Conservation (phyloP, 768 basidiomycete species). For the Cystofilobasidium capitatum region DNA sequence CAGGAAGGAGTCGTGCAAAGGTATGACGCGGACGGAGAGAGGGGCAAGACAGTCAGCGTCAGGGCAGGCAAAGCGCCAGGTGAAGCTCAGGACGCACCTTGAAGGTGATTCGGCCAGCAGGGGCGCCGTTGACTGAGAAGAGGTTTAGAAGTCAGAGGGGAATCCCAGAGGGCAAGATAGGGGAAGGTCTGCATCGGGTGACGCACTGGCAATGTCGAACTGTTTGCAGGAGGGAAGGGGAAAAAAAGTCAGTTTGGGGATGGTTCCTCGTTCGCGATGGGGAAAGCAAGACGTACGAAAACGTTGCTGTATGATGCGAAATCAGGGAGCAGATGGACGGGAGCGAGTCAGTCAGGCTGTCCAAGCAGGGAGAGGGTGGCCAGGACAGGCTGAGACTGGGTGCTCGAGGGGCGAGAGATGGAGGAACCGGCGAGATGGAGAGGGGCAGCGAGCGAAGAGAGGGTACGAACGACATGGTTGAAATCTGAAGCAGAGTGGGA, state of each 20-base stretch:
- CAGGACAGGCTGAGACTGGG: no score
- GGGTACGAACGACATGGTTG: no score
- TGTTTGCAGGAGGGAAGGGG: background rate
- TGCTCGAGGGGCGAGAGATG: no score
- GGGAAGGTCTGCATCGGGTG: background rate
- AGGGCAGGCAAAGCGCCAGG: background rate
- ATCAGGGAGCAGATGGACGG: background rate
- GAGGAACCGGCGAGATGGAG: no score
- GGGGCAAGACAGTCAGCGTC: no score
- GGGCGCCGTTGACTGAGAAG: constrained; percentile 11
- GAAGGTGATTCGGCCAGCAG: constrained; percentile 7
- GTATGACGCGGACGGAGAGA: no score
- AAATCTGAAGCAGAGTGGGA: no score
- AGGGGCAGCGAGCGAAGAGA: no score
- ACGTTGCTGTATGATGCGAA: constrained; percentile 9
- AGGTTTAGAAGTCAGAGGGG: background rate
- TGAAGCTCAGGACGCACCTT: constrained; percentile 1
- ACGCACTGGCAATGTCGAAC: constrained; percentile 27
- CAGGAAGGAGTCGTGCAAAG: no score
- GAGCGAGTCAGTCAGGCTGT: no score
- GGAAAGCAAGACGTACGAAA: constrained; percentile 1
- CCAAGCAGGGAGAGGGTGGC: no score
- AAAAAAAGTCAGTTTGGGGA: constrained; percentile 6
- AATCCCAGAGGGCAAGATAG: background rate
- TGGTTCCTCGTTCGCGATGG: background rate